Conservation (phyloP, 2,329 filamentous ascomycete genomes). For the Pyricularia sp. region DNA sequence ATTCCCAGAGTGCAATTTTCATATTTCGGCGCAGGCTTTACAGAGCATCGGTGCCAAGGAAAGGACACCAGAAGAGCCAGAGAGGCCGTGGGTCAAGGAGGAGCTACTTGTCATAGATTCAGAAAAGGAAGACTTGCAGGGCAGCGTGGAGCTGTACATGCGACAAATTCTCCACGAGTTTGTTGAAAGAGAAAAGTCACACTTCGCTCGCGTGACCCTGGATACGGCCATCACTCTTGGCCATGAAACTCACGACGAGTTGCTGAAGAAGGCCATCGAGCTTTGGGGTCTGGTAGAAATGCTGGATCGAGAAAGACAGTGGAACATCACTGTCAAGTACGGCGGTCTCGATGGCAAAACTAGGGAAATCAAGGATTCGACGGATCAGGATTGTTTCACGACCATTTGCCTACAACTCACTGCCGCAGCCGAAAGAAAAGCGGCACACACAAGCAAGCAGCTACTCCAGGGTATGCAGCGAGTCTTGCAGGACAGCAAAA, state of each 20-base stretch:
- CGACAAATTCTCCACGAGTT: constrained; percentile 47
- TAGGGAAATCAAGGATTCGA: constrained; percentile 41
- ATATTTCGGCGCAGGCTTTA: constrained; percentile 33
- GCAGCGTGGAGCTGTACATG: constrained; percentile 51
- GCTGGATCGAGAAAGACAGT: constrained; percentile 54
- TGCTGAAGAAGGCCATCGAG: constrained; percentile 49
- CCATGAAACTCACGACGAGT: constrained; percentile 37
- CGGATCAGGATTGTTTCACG: constrained; percentile 47
- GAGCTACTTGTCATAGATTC: constrained; percentile 48
- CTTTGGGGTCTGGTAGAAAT: constrained; percentile 58
- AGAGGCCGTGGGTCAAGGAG: constrained; percentile 3
- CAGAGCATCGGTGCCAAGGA: constrained; percentile 25
- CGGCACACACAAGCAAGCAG: constrained; percentile 46
- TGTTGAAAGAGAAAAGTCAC: constrained; percentile 49
- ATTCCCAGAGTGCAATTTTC: constrained; percentile 37
- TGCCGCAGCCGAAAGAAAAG: constrained; percentile 55
- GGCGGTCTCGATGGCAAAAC: constrained; percentile 9
- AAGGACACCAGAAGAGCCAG: constrained; percentile 2
- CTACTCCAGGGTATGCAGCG: constrained; percentile 53
- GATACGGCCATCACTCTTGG: constrained; percentile 38
- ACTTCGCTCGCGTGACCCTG: constrained; percentile 49
- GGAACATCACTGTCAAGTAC: constrained; percentile 42
- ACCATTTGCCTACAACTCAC: constrained; percentile 56
- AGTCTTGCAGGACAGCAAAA: constrained; percentile 50
- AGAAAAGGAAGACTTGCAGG: constrained; percentile 49